Percentiles rank a stretch among this genome's conserved stretches.
Evolutionary conservation across 495 filamentous ascomycete genomes (phyloP).

Genomic region (Cudoniella acicularis): DNA sequence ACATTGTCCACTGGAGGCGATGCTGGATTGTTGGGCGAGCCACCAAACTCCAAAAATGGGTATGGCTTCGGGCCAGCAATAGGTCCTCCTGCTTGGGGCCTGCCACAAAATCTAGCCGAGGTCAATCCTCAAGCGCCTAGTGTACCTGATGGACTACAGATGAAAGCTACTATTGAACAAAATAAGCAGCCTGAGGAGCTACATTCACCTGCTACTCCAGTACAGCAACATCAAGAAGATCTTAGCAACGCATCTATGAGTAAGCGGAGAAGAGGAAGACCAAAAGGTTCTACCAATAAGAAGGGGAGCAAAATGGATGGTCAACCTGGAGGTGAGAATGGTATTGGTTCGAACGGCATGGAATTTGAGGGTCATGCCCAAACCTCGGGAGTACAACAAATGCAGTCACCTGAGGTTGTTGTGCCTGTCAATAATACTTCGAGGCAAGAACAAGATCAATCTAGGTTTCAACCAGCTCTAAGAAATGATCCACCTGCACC

Average conservation of each 20-base stretch:
- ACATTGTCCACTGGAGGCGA: not conserved
- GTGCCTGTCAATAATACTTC: not conserved
- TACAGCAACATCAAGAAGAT: constrained; percentile 9
- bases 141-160: constrained; percentile 8
- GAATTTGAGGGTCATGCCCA: constrained; percentile 6
- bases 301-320: constrained; percentile 15
- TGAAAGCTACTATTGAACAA: constrained; percentile 10
- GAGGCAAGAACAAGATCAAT: constrained; percentile 5
- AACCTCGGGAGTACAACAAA: not conserved
- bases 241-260: constrained; percentile 4
- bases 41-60: constrained; percentile 25
- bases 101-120: constrained; percentile 18
- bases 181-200: constrained; percentile 3
- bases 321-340: constrained; percentile 2
- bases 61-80: constrained; percentile 26
- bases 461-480: not conserved
- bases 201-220: constrained; percentile 6
- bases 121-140: constrained; percentile 18
- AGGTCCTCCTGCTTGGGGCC: constrained; percentile 24
- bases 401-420: constrained; percentile 7
- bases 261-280: constrained; percentile 23
- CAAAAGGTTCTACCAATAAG: constrained; percentile 26
- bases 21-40: constrained; percentile 2
- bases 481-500: constrained; percentile 8
- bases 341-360: not conserved